Percentiles rank a stretch among this genome's conserved stretches.
phyloP scores from a whole-genome alignment of 805 yeast genomes.

The Saturnispora ahearnii region DNA sequence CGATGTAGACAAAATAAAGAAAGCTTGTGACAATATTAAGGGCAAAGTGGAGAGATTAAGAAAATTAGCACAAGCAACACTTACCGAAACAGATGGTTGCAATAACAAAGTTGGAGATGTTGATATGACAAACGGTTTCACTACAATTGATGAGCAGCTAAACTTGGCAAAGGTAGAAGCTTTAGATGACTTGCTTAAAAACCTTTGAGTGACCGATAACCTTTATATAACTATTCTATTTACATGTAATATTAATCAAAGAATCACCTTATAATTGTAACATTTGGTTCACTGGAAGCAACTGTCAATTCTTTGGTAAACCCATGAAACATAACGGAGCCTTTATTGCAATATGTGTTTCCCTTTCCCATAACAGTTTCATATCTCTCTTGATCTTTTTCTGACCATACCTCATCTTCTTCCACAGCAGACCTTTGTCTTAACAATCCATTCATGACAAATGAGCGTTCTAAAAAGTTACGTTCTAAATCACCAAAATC shows the following conservation, averaged over 20 bases:
- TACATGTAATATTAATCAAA: background rate
- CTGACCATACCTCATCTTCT: constrained; percentile 15
- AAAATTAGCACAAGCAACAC: background rate
- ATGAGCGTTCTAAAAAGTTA: constrained; percentile 24
- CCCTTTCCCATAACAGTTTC: background rate
- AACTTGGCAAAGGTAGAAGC: background rate
- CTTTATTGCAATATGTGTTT: background rate
- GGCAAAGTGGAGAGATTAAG: constrained; percentile 25
- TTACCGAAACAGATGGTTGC: background rate
- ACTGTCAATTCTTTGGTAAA: background rate
- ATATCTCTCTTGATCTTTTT: constrained; percentile 9
- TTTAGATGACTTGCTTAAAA: background rate
- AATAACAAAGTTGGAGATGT: background rate
- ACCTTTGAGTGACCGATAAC: background rate
- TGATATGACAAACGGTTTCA: background rate
- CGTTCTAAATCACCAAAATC: constrained; percentile 26
- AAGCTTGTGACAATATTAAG: constrained; percentile 33
- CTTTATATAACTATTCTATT: background rate
- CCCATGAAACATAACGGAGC: background rate
- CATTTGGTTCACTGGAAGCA: background rate
- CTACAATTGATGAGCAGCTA: background rate
- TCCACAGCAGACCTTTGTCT: constrained; percentile 18
- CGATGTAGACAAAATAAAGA: constrained; percentile 36
- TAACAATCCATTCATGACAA: constrained; percentile 22
- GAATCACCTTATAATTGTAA: background rate